phyloP scores from a whole-genome alignment of 371 early-diverging fungal genomes.

The Mucor velutinosus region DNA sequence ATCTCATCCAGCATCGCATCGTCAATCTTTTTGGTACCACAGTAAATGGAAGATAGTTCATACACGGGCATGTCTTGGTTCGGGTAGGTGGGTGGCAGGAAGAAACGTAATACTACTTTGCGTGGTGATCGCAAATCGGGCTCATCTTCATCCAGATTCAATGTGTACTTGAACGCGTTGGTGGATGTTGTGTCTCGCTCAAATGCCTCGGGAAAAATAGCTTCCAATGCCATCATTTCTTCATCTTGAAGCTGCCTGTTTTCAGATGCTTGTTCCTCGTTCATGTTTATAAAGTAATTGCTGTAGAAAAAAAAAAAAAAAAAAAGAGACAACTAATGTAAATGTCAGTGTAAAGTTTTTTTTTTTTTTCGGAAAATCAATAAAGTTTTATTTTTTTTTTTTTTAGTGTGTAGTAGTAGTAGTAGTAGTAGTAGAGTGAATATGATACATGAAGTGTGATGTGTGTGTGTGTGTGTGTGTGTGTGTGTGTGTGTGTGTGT shows the following conservation, averaged over 20 bases:
- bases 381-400: slow-evolving; percentile 1
- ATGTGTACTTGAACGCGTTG: slow-evolving; percentile 29
- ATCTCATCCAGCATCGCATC: slow-evolving; percentile 48
- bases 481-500: background rate
- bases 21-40: slow-evolving; percentile 56
- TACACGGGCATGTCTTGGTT: slow-evolving; percentile 66
- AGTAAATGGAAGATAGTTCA: slow-evolving; percentile 70
- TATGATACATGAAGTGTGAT: background rate
- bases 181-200: slow-evolving; percentile 15
- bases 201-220: slow-evolving; percentile 43
- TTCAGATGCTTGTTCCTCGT: slow-evolving; percentile 21
- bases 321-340: background rate
- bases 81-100: slow-evolving; percentile 73
- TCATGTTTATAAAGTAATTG: background rate
- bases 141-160: slow-evolving; percentile 41
- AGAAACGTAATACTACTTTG: slow-evolving; percentile 47
- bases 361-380: slow-evolving; percentile 1
- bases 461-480: too few species aligned
- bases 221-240: slow-evolving; percentile 41
- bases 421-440: background rate
- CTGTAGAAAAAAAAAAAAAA: background rate
- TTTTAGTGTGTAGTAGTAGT: background rate
- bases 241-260: slow-evolving; percentile 41
- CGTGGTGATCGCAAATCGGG: slow-evolving; percentile 36
- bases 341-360: background rate